Evolutionary conservation across 1,139 yeast species (phyloP), one percentile per base, ranked within the genome.

Genomic region (Debaryomyces sp.): DNA sequence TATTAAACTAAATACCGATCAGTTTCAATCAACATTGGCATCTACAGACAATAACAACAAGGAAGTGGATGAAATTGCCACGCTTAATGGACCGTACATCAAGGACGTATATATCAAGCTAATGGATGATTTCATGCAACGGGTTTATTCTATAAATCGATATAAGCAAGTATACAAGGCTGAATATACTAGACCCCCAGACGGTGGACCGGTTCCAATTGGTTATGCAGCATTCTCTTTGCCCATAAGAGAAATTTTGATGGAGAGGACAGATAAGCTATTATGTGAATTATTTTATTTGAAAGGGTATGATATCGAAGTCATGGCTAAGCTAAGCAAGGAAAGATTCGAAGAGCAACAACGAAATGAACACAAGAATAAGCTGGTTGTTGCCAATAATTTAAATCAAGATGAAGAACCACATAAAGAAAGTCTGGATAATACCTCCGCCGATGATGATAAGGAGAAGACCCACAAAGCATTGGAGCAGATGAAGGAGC

Each of bases 41-140:
- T 33, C 47, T 1, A 8, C 23, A 6, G 51, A 46, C 2, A 50
- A 48, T 6, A 29, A 33, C 10, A 44, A 41, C 18, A 44, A 43
- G 6, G 54, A 50, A 13, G 44, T 56, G 3, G 66, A 59, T n/a
- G 70, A 68, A 26, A 32, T 68, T 6, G 73, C 75, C 1, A 64
- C 66, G 4, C 54, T 71, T 23, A 71, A 60, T 50, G 75, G 75
- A 1, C 39, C 52, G 2, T 64, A 59, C 45, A 60, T 71, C 9
- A 61, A 62, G 45, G 70, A 68, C 35, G 45, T 62, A 15, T 71
- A 51, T 48, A 55, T 55, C 6, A 57, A 59, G 22, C 44, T 63
- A 9, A 60, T 58, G 60, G 37, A 43, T 6, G 48, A 50, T 8
- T 64, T 63, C 30, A 41, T 23, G 10, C 35, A 29, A 21, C 29